Conservation (phyloP, 1,284 basidiomycete genomes). For the Sphagnurus paluster region DNA sequence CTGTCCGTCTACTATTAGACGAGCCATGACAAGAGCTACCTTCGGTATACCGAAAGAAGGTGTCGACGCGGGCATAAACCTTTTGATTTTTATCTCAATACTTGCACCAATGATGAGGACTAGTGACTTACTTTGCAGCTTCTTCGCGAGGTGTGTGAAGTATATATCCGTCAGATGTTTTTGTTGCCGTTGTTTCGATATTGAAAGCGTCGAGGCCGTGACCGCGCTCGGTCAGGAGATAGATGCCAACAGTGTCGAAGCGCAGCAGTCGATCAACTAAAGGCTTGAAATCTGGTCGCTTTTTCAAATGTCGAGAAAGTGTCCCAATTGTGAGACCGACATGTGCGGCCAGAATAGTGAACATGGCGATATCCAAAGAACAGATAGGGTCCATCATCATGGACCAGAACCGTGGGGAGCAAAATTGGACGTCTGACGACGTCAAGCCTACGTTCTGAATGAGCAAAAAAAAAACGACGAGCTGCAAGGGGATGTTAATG, state of each 20-base stretch:
- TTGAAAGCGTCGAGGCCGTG: slow-evolving; percentile 62
- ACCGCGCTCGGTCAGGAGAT: slow-evolving; percentile 54
- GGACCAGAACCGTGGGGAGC: slow-evolving; percentile 46
- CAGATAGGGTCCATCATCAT: slow-evolving; percentile 52
- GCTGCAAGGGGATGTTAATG: slow-evolving; percentile 10
- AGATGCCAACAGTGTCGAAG: slow-evolving; percentile 51
- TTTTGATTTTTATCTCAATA: slow-evolving; percentile 21
- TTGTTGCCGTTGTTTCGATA: slow-evolving; percentile 59
- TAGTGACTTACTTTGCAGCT: slow-evolving; percentile 56
- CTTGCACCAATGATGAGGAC: slow-evolving; percentile 3
- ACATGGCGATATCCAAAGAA: slow-evolving; percentile 47
- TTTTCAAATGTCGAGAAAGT: slow-evolving; percentile 44
- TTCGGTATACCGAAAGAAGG: slow-evolving; percentile 53
- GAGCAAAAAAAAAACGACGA: slow-evolving; percentile 5
- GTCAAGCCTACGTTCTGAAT: slow-evolving; percentile 35
- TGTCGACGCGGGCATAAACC: slow-evolving; percentile 61
- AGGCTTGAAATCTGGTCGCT: slow-evolving; percentile 46
- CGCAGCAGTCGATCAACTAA: slow-evolving; percentile 45
- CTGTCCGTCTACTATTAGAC: slow-evolving; percentile 46
- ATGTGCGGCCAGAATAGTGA: slow-evolving; percentile 48
- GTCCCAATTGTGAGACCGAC: slow-evolving; percentile 51
- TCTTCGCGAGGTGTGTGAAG: slow-evolving; percentile 54
- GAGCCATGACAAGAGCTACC: slow-evolving; percentile 54
- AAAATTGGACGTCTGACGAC: slow-evolving; percentile 44
- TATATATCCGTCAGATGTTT: slow-evolving; percentile 46